Percentiles rank a stretch among this genome's conserved stretches.
Conservation (phyloP, 148 eudicot genomes). For the Chenopodium berlandieri region DNA sequence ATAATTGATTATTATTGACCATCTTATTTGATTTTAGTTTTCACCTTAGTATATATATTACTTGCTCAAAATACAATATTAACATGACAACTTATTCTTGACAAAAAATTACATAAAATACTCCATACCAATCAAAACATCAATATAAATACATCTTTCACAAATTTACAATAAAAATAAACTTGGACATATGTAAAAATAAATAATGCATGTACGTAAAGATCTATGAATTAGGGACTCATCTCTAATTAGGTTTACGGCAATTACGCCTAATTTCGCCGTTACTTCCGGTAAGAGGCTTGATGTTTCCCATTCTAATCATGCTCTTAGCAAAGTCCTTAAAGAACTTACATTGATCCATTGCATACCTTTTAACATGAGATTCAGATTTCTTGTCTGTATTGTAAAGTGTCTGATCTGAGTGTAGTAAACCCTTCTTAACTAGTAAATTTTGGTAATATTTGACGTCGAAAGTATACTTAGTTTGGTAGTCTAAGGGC, state of each 20-base stretch:
- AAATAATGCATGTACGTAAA: neutral
- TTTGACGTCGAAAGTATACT: constrained; percentile 40
- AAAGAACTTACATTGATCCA: constrained; percentile 34
- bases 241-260: constrained; percentile 35
- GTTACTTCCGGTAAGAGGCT: constrained; percentile 54
- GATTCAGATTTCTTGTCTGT: constrained; percentile 44
- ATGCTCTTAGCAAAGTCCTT: constrained; percentile 52
- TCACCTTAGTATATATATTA: too few species aligned
- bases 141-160: neutral
- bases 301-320: constrained; percentile 65
- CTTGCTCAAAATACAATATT: too few species aligned
- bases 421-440: constrained; percentile 66
- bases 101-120: too few species aligned
- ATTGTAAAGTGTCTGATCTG: constrained; percentile 71
- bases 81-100: too few species aligned
- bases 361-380: constrained; percentile 41
- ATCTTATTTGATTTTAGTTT: too few species aligned
- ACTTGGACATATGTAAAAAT: neutral
- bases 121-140: too few species aligned
- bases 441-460: constrained; percentile 52
- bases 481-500: constrained; percentile 45
- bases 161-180: neutral
- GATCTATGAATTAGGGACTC: neutral
- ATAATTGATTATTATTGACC: too few species aligned
- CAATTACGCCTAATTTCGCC: constrained; percentile 68